phyloP scores from a whole-genome alignment of 78 protist species.

The Capsaspora owczarzaki region DNA sequence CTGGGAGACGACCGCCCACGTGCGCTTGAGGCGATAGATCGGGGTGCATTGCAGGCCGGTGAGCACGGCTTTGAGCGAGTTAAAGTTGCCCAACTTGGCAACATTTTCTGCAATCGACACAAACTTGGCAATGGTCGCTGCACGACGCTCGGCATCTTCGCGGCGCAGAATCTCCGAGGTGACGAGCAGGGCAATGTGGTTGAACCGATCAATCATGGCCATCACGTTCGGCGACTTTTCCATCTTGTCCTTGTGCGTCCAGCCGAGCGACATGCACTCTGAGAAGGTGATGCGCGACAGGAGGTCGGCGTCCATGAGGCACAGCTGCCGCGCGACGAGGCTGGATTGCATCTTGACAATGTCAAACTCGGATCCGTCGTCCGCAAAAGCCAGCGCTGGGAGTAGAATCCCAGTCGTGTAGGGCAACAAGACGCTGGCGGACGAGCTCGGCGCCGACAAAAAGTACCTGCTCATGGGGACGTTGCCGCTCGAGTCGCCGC shows the following conservation, averaged over 20 bases:
- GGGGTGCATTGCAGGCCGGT: conserved; percentile 6
- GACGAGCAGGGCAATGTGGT: background rate
- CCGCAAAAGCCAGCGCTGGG: too few relatives aligned
- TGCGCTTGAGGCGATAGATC: conserved; percentile 5
- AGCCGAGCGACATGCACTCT: background rate
- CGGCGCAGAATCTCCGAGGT: background rate
- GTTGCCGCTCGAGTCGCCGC: too few relatives aligned
- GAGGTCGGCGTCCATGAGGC: background rate
- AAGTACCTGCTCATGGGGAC: too few relatives aligned
- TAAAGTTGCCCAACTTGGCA: conserved; percentile 4
- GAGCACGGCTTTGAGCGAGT: conserved; percentile 13
- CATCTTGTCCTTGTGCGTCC: conserved; percentile 1
- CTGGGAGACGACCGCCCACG: conserved; percentile 3
- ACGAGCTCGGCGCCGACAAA: too few relatives aligned
- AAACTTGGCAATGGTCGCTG: background rate
- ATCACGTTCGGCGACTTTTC: background rate
- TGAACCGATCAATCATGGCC: background rate
- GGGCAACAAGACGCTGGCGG: too few relatives aligned
- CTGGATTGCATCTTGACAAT: background rate
- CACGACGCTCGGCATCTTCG: background rate
- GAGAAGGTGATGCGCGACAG: background rate
- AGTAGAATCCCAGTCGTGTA: too few relatives aligned
- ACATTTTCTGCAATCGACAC: background rate
- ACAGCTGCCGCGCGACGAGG: background rate
- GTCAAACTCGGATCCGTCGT: too few relatives aligned